phyloP scores from a whole-genome alignment of 192 early-diverging fungal species.

The Borealophlyctis nickersoniae region DNA sequence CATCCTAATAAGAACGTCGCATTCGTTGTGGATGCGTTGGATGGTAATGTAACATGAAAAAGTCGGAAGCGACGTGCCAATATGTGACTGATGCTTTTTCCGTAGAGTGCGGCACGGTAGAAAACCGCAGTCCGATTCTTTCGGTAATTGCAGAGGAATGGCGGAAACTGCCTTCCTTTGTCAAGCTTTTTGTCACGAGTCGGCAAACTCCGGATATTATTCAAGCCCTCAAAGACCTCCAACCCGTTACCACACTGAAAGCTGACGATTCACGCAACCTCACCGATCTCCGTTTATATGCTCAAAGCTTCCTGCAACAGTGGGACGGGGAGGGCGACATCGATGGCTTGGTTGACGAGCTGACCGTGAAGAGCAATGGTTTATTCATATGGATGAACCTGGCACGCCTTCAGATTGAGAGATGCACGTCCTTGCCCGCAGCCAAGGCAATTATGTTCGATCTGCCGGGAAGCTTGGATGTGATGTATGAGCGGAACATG shows the following conservation, averaged over 20 bases:
- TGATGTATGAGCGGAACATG: slow-evolving; percentile 1
- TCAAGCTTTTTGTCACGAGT: neutral
- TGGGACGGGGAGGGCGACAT: neutral
- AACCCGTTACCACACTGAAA: neutral
- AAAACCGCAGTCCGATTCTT: neutral
- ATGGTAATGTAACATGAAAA: neutral
- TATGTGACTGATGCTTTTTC: neutral
- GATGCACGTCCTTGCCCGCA: neutral
- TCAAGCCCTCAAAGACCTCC: neutral
- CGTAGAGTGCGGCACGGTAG: neutral
- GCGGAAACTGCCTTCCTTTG: neutral
- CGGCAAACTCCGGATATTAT: neutral
- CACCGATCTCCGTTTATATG: neutral
- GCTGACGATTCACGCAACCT: neutral
- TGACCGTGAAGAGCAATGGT: neutral
- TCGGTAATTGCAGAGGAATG: neutral
- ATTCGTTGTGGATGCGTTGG: neutral
- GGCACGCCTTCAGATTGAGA: neutral
- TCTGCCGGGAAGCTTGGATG: neutral
- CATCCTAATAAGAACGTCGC: neutral
- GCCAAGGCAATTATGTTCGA: neutral
- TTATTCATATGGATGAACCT: neutral
- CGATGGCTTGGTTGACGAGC: neutral
- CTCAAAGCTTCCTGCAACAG: neutral
- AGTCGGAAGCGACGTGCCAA: too few relatives aligned